Evolutionary conservation across 306 rosid species (phyloP).

Genomic region (Arachis stenosperma): DNA sequence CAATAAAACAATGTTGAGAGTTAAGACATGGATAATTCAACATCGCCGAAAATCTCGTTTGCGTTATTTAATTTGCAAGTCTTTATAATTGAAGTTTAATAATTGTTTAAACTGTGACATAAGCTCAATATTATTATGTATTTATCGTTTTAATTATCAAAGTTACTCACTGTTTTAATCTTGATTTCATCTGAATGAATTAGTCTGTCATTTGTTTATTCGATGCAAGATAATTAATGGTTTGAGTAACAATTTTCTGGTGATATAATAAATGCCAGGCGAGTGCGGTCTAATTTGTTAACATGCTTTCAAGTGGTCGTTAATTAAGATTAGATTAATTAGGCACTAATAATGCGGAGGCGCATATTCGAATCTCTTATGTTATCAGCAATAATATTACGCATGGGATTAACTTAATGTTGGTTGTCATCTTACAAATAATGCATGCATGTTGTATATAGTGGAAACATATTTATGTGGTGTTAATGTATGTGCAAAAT

Average conservation of each 20-base stretch:
- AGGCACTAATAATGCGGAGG: background rate
- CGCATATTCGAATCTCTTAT: background rate
- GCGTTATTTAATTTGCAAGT: background rate
- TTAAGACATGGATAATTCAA: background rate
- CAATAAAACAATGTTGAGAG: no score
- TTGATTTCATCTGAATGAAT: conserved; percentile 15
- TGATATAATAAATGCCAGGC: background rate
- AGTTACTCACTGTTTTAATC: background rate
- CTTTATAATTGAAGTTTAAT: background rate
- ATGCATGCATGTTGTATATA: conserved; percentile 7
- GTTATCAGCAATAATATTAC: no score
- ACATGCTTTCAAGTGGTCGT: background rate
- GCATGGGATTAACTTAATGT: background rate
- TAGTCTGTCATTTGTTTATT: background rate
- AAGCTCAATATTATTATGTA: background rate
- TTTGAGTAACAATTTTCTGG: background rate
- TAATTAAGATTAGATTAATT: conserved; percentile 14
- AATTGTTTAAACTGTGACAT: background rate
- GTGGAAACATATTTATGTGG: background rate
- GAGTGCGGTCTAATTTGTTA: background rate
- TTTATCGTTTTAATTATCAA: background rate
- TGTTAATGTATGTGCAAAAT: background rate
- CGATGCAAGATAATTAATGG: background rate
- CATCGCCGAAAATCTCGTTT: background rate
- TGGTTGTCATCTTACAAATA: conserved; percentile 26